Base-by-base conservation (phyloP, 768 basidiomycete species). In the Tulasnella sp. region DNA sequence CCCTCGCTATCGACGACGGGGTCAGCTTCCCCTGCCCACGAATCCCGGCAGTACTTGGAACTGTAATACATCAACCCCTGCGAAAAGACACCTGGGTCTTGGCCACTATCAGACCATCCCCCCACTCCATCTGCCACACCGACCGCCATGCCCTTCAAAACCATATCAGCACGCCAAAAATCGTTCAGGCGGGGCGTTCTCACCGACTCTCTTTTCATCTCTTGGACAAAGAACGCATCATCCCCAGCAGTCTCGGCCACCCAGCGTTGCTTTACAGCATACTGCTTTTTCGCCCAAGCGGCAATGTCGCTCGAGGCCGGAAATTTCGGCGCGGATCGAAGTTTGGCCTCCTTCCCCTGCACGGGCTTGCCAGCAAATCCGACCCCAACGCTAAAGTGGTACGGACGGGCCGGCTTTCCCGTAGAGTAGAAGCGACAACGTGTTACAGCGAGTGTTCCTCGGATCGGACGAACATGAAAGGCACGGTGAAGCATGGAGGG, bases 161-260 rank as follows among this genome's bases (percentile, higher is more conserved):
- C n/a, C n/a, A n/a, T n/a, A n/a, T n/a, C n/a, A n/a, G n/a, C n/a
- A n/a, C n/a, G n/a, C n/a, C n/a, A n/a, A n/a, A n/a, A n/a, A n/a
- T n/a, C n/a, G n/a, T n/a, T n/a, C n/a, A n/a, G n/a, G n/a, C n/a
- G 43, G n/a, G 19, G 59, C 67, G 63, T 64, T 77, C 82, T 71
- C 74, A 89, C 86, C 74, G 86, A 88, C 56, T 74, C 71, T 65
- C 80, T 80, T 43, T 79, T 77, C 86, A 88, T 87, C 86, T 89
- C 70, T 70, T 86, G 81, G 1, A 86, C 74, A 62, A 77, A 81
- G 64, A 77, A 81, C 67, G 80, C 80, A 63, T 80, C 79, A 58
- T 80, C 78, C n/a, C 79, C 79, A 1, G 79, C 71, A 53, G 72
- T 65, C 58, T 60, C 67, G 60, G 71, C 74, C 15, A 63, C 63